phyloP scores from a whole-genome alignment of 352 stramenopile species.

The Plasmopara viticola region DNA sequence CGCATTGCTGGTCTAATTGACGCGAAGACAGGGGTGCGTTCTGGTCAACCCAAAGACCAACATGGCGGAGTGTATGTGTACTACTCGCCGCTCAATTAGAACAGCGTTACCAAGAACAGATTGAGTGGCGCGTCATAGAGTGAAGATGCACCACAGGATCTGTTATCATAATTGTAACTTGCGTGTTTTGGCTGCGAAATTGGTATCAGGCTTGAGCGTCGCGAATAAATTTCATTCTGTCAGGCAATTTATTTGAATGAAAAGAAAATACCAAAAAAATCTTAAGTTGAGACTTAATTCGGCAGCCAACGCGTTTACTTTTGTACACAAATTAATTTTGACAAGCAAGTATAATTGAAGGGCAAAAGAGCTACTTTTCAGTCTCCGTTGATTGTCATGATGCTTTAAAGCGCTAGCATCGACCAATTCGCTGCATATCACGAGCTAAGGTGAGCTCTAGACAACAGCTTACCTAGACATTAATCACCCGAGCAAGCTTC shows the following conservation, averaged over 20 bases:
- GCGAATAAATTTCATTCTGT: too few relatives aligned
- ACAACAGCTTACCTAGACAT: constrained; percentile 60
- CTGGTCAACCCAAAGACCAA: constrained; percentile 33
- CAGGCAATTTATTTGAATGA: too few relatives aligned
- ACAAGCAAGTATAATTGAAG: too few relatives aligned
- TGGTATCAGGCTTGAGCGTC: too few relatives aligned
- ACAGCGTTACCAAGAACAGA: not conserved
- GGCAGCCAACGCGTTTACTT: too few relatives aligned
- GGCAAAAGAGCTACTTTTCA: too few relatives aligned
- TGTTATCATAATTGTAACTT: not conserved
- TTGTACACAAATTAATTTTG: too few relatives aligned
- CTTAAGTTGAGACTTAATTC: too few relatives aligned
- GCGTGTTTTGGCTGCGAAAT: not conserved
- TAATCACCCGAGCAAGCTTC: constrained; percentile 96
- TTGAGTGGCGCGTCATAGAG: not conserved
- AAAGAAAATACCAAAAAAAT: too few relatives aligned
- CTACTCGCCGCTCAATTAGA: constrained; percentile 33
- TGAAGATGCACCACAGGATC: not conserved
- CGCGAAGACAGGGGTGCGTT: constrained; percentile 27
- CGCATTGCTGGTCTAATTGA: constrained; percentile 40
- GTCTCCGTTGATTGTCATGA: too few relatives aligned
- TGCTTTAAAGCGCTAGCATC: too few relatives aligned
- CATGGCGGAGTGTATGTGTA: constrained; percentile 58
- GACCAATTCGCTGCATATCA: not conserved
- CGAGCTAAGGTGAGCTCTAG: not conserved